A percentile compares a stretch with the other conserved stretches of the same genome.
phyloP scores from a whole-genome alignment of 2,329 filamentous ascomycete genomes.

The Paracoccidioides lutzii region DNA sequence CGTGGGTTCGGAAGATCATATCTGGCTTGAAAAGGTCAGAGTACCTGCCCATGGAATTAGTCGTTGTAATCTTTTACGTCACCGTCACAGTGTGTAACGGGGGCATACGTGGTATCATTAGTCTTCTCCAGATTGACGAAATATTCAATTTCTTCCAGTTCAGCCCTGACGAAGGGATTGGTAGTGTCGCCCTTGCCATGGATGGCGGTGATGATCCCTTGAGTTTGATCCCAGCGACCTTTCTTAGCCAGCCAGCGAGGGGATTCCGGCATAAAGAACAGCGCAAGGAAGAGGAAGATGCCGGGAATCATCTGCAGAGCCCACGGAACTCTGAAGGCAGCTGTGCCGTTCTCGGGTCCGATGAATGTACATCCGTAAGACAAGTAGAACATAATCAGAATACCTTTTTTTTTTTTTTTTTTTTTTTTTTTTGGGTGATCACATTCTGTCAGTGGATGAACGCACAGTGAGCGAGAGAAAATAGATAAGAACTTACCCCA shows the following conservation, averaged over 20 bases:
- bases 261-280: slow-evolving; percentile 43
- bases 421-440: background rate
- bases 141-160: slow-evolving; percentile 30
- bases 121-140: slow-evolving; percentile 23
- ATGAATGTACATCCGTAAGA: slow-evolving; percentile 25
- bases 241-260: slow-evolving; percentile 37
- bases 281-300: slow-evolving; percentile 42
- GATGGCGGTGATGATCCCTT: slow-evolving; percentile 39
- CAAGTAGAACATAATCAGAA: slow-evolving; percentile 34
- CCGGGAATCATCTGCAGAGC: slow-evolving; percentile 50
- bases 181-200: slow-evolving; percentile 44
- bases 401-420: slow-evolving; percentile 11
- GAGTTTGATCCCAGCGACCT: background rate
- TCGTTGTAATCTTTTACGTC: slow-evolving; percentile 43
- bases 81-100: slow-evolving; percentile 43
- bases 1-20: slow-evolving; percentile 58
- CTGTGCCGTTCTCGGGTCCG: slow-evolving; percentile 17
- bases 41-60: slow-evolving; percentile 52
- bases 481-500: slow-evolving; percentile 16
- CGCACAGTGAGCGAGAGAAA: slow-evolving; percentile 14
- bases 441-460: slow-evolving; percentile 12
- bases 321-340: slow-evolving; percentile 49
- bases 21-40: slow-evolving; percentile 56
- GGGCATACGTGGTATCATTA: slow-evolving; percentile 37
- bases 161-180: slow-evolving; percentile 44